Percentiles rank a stretch among this genome's conserved stretches.
phyloP scores from a whole-genome alignment of 176 grass and related monocot genomes.

The Thinopyrum elongatum region DNA sequence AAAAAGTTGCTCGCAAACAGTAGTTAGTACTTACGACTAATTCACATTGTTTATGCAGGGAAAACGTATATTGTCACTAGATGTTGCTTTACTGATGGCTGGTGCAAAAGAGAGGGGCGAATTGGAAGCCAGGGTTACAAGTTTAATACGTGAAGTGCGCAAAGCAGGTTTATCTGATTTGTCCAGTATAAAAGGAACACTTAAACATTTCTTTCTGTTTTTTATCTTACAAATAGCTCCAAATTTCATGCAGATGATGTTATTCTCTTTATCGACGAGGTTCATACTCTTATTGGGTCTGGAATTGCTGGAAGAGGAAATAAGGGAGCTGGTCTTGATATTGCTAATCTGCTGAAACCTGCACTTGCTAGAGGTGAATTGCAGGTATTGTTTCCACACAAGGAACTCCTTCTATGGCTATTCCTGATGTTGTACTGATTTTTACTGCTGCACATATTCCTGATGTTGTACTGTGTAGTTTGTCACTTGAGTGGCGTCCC shows the following conservation, averaged over 20 bases:
- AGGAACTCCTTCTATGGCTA: neutral
- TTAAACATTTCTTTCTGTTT: neutral
- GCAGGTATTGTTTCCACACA: constrained; percentile 54
- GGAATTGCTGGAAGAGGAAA: constrained; percentile 90
- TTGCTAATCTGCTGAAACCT: constrained; percentile 96
- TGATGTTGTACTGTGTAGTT: constrained; percentile 7
- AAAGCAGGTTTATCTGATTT: constrained; percentile 78
- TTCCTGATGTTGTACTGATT: neutral
- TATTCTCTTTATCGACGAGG: constrained; percentile 90
- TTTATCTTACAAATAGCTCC: constrained; percentile 11
- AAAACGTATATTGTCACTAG: constrained; percentile 88
- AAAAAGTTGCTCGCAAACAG: neutral
- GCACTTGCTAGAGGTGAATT: constrained; percentile 89
- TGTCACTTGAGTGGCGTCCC: constrained; percentile 14
- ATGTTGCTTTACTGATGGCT: constrained; percentile 94
- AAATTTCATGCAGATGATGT: constrained; percentile 65
- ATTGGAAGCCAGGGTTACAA: constrained; percentile 88
- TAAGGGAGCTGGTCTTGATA: constrained; percentile 93
- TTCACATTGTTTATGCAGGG: constrained; percentile 42
- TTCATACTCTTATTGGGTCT: constrained; percentile 95
- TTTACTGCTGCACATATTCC: neutral
- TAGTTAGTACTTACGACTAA: neutral
- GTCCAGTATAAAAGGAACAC: neutral
- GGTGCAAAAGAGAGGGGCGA: constrained; percentile 96
- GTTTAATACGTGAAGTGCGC: constrained; percentile 79